These are phyloP conservation scores for Boletellus emodensis DNA, from an alignment of 768 basidiomycete genomes.

Conservation along the genomic window DNA sequence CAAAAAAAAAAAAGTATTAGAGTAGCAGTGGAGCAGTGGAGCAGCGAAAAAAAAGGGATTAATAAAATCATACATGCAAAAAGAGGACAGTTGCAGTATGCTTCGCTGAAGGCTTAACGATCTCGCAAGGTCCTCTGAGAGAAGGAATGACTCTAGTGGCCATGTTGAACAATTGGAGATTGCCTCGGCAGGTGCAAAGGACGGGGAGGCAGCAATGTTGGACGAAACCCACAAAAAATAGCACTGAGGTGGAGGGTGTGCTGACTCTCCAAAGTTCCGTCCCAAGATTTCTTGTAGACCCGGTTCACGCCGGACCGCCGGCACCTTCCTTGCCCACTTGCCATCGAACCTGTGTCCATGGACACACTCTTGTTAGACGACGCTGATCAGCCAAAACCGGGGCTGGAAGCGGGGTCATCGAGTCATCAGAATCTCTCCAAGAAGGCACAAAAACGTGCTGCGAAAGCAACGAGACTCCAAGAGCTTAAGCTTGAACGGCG, in stretches of 20 bases:
- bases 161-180: constrained; percentile 4
- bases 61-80: constrained; percentile 61
- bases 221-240: too few relatives aligned
- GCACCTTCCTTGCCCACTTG: background rate
- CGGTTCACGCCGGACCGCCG: constrained; percentile 17
- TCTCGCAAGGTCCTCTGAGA: constrained; percentile 35
- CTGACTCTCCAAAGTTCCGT: too few relatives aligned
- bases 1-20: background rate
- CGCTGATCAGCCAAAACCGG: constrained; percentile 13
- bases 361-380: constrained; percentile 12
- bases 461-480: constrained; percentile 63
- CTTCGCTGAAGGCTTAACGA: constrained; percentile 49
- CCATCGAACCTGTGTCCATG: constrained; percentile 12
- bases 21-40: constrained; percentile 1
- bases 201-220: too few relatives aligned
- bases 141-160: constrained; percentile 19
- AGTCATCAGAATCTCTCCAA: constrained; percentile 54
- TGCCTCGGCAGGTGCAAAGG: background rate
- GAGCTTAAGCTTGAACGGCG: constrained; percentile 71
- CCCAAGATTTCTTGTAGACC: too few relatives aligned
- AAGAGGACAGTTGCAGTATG: constrained; percentile 90
- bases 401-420: constrained; percentile 10
- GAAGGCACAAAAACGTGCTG: constrained; percentile 71
- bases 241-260: too few relatives aligned
- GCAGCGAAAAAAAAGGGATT: background rate